Conservation (phyloP, 345 rosid genomes). For the Ceriops tagal region DNA sequence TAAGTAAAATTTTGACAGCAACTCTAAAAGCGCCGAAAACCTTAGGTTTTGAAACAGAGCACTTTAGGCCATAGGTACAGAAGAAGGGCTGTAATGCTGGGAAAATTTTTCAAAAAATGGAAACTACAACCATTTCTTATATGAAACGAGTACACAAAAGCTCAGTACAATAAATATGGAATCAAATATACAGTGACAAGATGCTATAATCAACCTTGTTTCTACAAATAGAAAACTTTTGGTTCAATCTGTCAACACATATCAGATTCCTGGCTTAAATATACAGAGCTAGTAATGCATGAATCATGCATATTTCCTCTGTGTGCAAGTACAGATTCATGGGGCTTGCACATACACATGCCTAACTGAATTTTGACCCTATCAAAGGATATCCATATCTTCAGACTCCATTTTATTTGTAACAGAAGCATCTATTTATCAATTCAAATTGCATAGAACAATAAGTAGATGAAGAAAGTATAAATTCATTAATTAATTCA, state of each 20-base stretch:
- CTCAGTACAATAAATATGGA: neutral
- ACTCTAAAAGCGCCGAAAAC: constrained; percentile 95
- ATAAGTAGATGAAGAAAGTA: neutral
- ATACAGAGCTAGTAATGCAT: no score
- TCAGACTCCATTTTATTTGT: neutral
- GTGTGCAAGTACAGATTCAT: neutral
- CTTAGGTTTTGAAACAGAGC: constrained; percentile 41
- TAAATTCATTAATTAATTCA: neutral
- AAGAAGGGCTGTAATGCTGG: constrained; percentile 5
- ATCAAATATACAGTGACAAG: constrained; percentile 4
- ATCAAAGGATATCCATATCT: neutral
- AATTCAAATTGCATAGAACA: neutral
- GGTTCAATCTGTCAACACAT: neutral
- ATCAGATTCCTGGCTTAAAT: neutral
- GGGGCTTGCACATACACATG: no score
- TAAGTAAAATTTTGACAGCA: constrained; percentile 82
- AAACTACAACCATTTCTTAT: neutral
- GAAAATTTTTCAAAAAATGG: constrained; percentile 5
- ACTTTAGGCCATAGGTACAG: constrained; percentile 9
- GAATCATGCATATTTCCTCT: neutral
- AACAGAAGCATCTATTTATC: neutral
- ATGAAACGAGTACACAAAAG: neutral
- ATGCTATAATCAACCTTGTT: neutral
- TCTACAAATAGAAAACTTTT: neutral
- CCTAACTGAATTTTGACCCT: no score